Percentiles rank a stretch among this genome's conserved stretches.
These are phyloP conservation scores for Pythium utonaiense DNA, from an alignment of 352 stramenopile species.

Conservation along the genomic window DNA sequence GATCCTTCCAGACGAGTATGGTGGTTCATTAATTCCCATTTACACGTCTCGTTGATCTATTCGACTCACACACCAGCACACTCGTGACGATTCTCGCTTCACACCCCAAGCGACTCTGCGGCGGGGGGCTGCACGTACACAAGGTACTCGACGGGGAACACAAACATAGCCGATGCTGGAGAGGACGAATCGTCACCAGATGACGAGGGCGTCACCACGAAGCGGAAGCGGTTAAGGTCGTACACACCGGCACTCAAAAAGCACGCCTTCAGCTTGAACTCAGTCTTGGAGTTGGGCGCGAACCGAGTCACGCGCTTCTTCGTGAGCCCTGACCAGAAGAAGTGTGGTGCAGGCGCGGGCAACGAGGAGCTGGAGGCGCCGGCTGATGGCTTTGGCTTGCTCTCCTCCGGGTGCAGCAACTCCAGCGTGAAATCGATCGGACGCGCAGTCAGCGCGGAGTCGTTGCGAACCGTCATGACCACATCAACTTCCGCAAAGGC, in stretches of 20 bases:
- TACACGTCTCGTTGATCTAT: not conserved
- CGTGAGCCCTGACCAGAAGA: slow-evolving; percentile 78
- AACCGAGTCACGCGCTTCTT: slow-evolving; percentile 67
- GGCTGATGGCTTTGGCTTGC: slow-evolving; percentile 24
- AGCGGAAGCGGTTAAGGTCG: slow-evolving; percentile 80
- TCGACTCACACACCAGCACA: not conserved
- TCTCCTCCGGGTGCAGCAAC: slow-evolving; percentile 71
- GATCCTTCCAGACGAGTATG: not conserved
- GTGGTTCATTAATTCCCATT: no score
- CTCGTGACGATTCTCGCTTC: not conserved
- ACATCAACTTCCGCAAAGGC: slow-evolving; percentile 65
- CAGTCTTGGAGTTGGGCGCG: slow-evolving; percentile 34
- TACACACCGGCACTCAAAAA: slow-evolving; percentile 74
- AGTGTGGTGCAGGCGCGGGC: slow-evolving; percentile 42
- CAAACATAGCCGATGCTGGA: slow-evolving; percentile 39
- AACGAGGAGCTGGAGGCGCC: not conserved
- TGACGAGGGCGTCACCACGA: slow-evolving; percentile 37
- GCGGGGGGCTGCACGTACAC: slow-evolving; percentile 51
- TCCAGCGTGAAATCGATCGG: slow-evolving; percentile 78
- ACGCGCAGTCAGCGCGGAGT: slow-evolving; percentile 38
- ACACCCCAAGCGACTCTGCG: not conserved
- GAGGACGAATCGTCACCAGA: not conserved
- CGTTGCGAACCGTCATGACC: slow-evolving; percentile 74
- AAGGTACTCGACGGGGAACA: slow-evolving; percentile 75
- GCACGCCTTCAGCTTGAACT: slow-evolving; percentile 65